phyloP scores from a whole-genome alignment of 129 eudicot species.

The Flaveria linearis region DNA sequence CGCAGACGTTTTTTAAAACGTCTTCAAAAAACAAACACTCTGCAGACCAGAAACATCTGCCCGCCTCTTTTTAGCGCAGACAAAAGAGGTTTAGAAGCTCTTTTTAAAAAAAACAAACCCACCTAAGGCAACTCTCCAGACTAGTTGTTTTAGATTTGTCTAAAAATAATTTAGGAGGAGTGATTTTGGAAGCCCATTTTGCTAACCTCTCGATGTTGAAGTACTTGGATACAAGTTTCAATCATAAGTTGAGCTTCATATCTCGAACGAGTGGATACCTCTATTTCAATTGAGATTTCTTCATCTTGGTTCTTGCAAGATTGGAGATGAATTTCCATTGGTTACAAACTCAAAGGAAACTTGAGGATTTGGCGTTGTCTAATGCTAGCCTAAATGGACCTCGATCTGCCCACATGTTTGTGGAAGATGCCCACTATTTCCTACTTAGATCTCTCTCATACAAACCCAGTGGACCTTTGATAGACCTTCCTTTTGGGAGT shows the following conservation, averaged over 20 bases:
- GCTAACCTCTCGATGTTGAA: constrained; percentile 21
- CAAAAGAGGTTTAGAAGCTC: no score
- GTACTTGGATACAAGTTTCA: background rate
- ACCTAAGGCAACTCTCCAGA: constrained; percentile 18
- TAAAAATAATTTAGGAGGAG: constrained; percentile 25
- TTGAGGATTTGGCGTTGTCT: constrained; percentile 3
- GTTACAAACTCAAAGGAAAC: constrained; percentile 23
- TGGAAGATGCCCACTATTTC: background rate
- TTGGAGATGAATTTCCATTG: constrained; percentile 32
- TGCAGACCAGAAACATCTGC: no score
- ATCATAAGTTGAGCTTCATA: background rate
- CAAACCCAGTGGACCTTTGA: constrained; percentile 12
- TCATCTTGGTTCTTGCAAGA: background rate
- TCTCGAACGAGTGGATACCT: constrained; percentile 31
- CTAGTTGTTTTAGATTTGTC: constrained; percentile 7
- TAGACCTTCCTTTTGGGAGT: background rate
- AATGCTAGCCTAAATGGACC: constrained; percentile 21
- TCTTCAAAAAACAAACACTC: no score
- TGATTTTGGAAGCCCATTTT: constrained; percentile 26
- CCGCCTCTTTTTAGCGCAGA: no score
- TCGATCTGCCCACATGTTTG: constrained; percentile 29
- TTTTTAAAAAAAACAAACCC: no score
- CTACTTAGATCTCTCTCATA: background rate
- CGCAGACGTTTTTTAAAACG: no score
- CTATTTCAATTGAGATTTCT: constrained; percentile 11